Evolutionary conservation across 2,329 filamentous ascomycete genomes (phyloP).

Genomic region (Thermothelomyces thermophilus): DNA sequence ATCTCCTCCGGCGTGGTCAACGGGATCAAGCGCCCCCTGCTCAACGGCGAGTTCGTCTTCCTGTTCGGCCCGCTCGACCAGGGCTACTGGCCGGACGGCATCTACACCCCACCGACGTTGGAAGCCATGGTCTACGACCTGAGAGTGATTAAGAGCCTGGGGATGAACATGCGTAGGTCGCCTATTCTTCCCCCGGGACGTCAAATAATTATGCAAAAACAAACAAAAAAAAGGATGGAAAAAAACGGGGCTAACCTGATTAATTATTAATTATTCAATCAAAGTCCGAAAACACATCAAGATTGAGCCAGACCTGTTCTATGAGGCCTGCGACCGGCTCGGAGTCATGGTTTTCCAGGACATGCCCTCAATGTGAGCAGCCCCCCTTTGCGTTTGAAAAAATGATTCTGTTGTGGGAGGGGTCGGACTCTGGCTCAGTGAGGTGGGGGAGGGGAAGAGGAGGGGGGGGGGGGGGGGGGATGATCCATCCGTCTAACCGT

Average conservation of each 20-base stretch:
- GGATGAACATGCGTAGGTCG: constrained; percentile 52
- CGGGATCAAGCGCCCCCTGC: constrained; percentile 52
- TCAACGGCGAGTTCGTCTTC: constrained; percentile 65
- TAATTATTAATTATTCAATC: too few relatives aligned
- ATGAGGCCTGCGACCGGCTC: constrained; percentile 59
- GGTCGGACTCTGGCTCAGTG: too few relatives aligned
- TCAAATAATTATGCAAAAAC: too few relatives aligned
- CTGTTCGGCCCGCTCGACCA: constrained; percentile 64
- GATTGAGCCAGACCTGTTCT: constrained; percentile 60
- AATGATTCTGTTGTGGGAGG: too few relatives aligned
- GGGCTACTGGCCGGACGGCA: constrained; percentile 64
- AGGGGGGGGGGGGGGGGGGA: too few relatives aligned
- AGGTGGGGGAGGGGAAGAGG: too few relatives aligned
- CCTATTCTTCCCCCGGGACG: too few relatives aligned
- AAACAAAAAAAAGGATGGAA: too few relatives aligned
- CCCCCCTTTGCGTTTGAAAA: too few relatives aligned
- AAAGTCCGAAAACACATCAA: constrained; percentile 64
- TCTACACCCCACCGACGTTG: constrained; percentile 57
- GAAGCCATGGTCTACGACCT: constrained; percentile 65
- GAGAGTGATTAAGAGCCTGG: constrained; percentile 55
- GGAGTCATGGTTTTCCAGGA: constrained; percentile 64
- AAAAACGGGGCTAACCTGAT: too few relatives aligned
- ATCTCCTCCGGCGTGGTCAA: constrained; percentile 50
- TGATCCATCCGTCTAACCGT: too few relatives aligned
- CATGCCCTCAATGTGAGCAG: constrained; percentile 54